Evolutionary conservation across 345 rosid genomes (phyloP).

Genomic region (Anastatica hierochuntica): DNA sequence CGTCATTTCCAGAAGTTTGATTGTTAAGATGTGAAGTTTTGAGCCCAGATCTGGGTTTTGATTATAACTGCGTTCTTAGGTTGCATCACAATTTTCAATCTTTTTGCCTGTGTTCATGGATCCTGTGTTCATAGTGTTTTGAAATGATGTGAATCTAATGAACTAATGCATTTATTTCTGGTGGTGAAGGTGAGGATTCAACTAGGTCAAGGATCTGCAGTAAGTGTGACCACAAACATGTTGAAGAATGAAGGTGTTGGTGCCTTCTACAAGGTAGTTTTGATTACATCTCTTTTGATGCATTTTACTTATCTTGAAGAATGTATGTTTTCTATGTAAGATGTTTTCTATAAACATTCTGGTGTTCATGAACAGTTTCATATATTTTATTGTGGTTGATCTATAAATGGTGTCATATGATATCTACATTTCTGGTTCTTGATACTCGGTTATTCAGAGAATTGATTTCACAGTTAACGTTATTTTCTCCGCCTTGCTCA

Average conservation of each 20-base stretch:
- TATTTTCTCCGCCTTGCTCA: too few relatives aligned
- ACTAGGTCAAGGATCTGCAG: constrained; percentile 95
- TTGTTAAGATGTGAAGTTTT: background rate
- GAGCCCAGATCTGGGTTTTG: constrained; percentile 15
- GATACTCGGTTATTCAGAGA: background rate
- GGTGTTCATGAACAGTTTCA: background rate
- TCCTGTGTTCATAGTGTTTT: too few relatives aligned
- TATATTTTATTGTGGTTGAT: constrained; percentile 2
- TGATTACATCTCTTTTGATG: constrained; percentile 1
- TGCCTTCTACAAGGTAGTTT: constrained; percentile 82
- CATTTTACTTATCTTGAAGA: background rate
- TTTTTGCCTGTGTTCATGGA: background rate
- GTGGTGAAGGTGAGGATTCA: constrained; percentile 89
- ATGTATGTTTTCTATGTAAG: background rate
- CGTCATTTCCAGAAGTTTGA: background rate
- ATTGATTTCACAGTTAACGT: too few relatives aligned
- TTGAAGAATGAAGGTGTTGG: constrained; percentile 74
- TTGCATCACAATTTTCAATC: background rate
- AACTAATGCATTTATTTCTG: constrained; percentile 1
- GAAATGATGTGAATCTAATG: constrained; percentile 1
- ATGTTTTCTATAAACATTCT: background rate
- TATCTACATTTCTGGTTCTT: background rate
- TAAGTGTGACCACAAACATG: constrained; percentile 60
- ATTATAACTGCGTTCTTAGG: background rate
- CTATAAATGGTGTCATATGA: too few relatives aligned